Conservation (phyloP, 768 basidiomycete genomes). For the Glaciozyma antarctica region DNA sequence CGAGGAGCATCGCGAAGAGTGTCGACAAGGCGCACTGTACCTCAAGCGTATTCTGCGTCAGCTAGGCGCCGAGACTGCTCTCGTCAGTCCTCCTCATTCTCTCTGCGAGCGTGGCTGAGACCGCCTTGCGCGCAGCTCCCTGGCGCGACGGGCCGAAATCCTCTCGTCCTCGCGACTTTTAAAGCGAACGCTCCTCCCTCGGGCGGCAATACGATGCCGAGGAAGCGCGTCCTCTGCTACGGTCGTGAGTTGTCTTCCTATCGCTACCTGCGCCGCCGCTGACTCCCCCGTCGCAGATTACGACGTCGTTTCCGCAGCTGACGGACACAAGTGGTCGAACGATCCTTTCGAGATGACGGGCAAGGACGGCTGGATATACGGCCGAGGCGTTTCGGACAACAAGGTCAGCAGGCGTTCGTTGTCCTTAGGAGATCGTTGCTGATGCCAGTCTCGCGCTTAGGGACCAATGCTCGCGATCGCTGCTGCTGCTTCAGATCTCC, state of each 20-base stretch:
- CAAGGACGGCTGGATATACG: slow-evolving; percentile 79
- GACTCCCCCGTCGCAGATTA: slow-evolving; percentile 58
- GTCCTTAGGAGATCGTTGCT: no score
- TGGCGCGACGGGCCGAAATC: slow-evolving; percentile 65
- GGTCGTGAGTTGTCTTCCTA: slow-evolving; percentile 36
- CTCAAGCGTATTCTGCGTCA: slow-evolving; percentile 77
- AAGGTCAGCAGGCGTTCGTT: slow-evolving; percentile 44
- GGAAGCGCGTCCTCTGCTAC: slow-evolving; percentile 78
- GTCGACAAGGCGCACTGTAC: slow-evolving; percentile 88
- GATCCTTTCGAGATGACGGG: slow-evolving; percentile 76
- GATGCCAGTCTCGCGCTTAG: background rate
- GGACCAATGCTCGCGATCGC: slow-evolving; percentile 88
- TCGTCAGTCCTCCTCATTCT: slow-evolving; percentile 36
- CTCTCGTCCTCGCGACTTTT: slow-evolving; percentile 84
- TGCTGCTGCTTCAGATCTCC: slow-evolving; percentile 73
- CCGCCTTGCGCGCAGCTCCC: slow-evolving; percentile 49
- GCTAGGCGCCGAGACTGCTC: slow-evolving; percentile 68
- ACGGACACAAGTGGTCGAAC: slow-evolving; percentile 61
- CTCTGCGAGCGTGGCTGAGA: background rate
- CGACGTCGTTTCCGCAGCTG: slow-evolving; percentile 77
- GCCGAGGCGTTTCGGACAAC: slow-evolving; percentile 80
- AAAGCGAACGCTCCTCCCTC: slow-evolving; percentile 49
- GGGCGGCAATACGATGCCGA: slow-evolving; percentile 4
- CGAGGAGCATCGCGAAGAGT: slow-evolving; percentile 58
- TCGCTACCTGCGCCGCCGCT: background rate